A percentile compares a stretch with the other conserved stretches of the same genome.
phyloP scores from a whole-genome alignment of 768 basidiomycete genomes.

The Tephrocybe sp. region DNA sequence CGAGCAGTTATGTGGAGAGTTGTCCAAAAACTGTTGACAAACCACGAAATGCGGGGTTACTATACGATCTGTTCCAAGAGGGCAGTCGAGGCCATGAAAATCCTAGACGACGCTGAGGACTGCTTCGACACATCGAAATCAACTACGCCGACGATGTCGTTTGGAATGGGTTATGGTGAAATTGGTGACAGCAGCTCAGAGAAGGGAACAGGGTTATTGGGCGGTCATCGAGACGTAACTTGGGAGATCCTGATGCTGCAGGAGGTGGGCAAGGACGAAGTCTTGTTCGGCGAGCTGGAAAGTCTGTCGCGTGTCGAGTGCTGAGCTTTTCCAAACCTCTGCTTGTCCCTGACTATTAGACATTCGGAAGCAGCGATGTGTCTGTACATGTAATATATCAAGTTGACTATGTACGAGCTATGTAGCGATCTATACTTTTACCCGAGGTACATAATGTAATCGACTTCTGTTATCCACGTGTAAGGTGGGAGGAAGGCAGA shows the following conservation, averaged over 20 bases:
- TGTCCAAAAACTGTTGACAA: slow-evolving; percentile 61
- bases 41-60: slow-evolving; percentile 51
- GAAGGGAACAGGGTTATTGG: slow-evolving; percentile 74
- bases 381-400: slow-evolving; percentile 7
- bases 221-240: slow-evolving; percentile 67
- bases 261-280: slow-evolving; percentile 60
- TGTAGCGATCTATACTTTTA: too few relatives aligned
- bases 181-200: slow-evolving; percentile 64
- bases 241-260: slow-evolving; percentile 73
- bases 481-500: too few relatives aligned
- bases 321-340: slow-evolving; percentile 35
- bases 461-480: too few relatives aligned
- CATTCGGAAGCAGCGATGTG: slow-evolving; percentile 9
- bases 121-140: slow-evolving; percentile 68
- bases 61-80: slow-evolving; percentile 61
- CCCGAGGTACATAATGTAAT: too few relatives aligned
- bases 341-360: slow-evolving; percentile 18
- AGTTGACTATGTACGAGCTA: too few relatives aligned
- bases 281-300: slow-evolving; percentile 78
- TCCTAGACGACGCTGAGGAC: slow-evolving; percentile 76
- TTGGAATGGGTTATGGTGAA: slow-evolving; percentile 87
- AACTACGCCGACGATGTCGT: slow-evolving; percentile 61
- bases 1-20: slow-evolving; percentile 70
- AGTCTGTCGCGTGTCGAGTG: slow-evolving; percentile 74
- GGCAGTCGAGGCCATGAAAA: slow-evolving; percentile 74